Base-by-base conservation (phyloP, 805 yeast genomes). In the Crinitomyces ghanaensis region DNA sequence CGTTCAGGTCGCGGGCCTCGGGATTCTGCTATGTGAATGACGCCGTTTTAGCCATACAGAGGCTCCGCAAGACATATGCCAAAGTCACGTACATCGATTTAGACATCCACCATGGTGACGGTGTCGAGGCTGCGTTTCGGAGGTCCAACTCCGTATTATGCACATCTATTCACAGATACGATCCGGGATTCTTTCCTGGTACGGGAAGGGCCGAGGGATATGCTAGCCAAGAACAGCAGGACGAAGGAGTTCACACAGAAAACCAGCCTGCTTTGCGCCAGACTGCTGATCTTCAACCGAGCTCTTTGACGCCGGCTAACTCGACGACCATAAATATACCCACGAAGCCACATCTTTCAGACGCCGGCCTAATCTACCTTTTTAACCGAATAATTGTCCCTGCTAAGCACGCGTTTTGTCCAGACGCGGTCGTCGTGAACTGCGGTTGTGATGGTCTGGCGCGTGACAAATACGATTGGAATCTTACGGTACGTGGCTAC, bases 81-180 rank as follows among this genome's bases (percentile, higher is more conserved):
- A 65, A 52, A 22, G 59, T 80, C 1, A 56, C 74, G 46, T 80
- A 80, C 44, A 50, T 80, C 3, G 93, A 80, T 51, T 53, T 80
- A 5, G 93, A 80, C 51, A 51, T 80, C 5, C 93, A 80, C 50
- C 86, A 79, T 52, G 86, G 88, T 0, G 86, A 80, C 51, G 93
- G 85, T 0, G 88, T 80, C 4, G 77, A 76, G 32, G 57, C 60
- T 2, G 83, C 84, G 1, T 79, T 77, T 53, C 55, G 62, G 39
- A 63, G 56, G 38, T 68, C 78, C 1, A 59, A 63, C 25, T 66
- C 65, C 20, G 79, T 80, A 0, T 51, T 68, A 33, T 74, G 81
- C 1, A 57, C 76, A 14, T 77, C 85, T 1, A 39, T 78, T 2
- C 93, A 80, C 53, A 48, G 80, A 19, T 61, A 54, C 40, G 88